Evolutionary conservation across 768 basidiomycete species (phyloP), one percentile per base, ranked within the genome.

Genomic region (Nidularia sp.): DNA sequence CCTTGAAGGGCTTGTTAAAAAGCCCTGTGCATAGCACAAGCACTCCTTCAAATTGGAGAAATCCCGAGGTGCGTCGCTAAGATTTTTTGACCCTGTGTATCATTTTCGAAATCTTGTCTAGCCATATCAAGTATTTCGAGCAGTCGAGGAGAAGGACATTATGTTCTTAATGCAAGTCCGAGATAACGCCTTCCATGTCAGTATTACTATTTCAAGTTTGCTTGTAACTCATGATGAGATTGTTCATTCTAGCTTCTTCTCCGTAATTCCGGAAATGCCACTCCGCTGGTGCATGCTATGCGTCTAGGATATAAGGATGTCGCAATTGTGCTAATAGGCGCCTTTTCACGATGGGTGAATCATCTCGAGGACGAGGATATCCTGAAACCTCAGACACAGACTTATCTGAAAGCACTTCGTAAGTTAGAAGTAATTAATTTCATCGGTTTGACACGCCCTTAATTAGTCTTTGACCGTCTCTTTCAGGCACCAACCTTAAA

Each of bases 341-440:
- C 95, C 9, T 85, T 97, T 62, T 94, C 92, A 9, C 83, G 94
- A 18, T 96, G 86, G 74, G 83, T 98, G 50, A 98, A 98, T 64
- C 78, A 90, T 60, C 76, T 97, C 0, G 84, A 89, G 53, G 93
- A 93, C 53, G 82, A 80, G 44, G 91, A 96, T 55, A 77, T 96
- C 52, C 75, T 69, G 57, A 83, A 76, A 70, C 76, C 77, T 34
- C 74, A 83, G 54, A 96, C 89, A 1, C 85, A 83, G 59, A 73
- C 77, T 13, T 75, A 87, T 31, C 69, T 98, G 46, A 93, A 91
- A 64, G 85, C 87, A 13, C 68, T 98, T 18, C 83, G 93, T 93
- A 66, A 54, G 81, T 70, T 13, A 12, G 18, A 18, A 18, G 18
- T 18, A 18, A 18, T 18, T 18, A 18, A 18, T 18, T 18, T 18